Percentiles rank a stretch among this genome's conserved stretches.
These are phyloP conservation scores for Cyberlindnera xishuangbannaensis DNA, from an alignment of 805 yeast species.

Conservation along the genomic window DNA sequence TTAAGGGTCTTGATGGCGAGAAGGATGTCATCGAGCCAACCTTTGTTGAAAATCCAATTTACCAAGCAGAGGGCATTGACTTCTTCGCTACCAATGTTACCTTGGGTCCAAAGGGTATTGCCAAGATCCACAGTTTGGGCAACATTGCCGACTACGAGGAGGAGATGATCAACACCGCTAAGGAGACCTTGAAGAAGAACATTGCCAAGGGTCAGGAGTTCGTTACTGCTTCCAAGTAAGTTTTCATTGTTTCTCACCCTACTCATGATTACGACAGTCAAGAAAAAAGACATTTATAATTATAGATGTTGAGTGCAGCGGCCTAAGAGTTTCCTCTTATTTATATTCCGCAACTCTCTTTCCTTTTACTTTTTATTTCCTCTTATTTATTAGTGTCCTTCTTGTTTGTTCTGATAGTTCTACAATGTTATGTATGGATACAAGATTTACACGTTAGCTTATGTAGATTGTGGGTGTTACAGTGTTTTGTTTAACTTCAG, in stretches of 20 bases:
- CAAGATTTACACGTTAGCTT: too few relatives aligned
- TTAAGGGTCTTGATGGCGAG: constrained; percentile 61
- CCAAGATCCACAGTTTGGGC: constrained; percentile 75
- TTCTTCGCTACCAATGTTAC: constrained; percentile 95
- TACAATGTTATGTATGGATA: too few relatives aligned
- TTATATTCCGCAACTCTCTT: too few relatives aligned
- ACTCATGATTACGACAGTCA: too few relatives aligned
- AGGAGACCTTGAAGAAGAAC: constrained; percentile 37
- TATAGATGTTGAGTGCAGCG: too few relatives aligned
- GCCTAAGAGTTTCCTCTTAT: too few relatives aligned
- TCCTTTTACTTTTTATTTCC: not conserved
- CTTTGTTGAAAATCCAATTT: constrained; percentile 76
- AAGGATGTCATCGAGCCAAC: constrained; percentile 60
- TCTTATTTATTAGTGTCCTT: not conserved
- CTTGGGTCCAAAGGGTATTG: constrained; percentile 87
- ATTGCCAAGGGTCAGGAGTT: constrained; percentile 91
- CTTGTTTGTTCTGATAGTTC: too few relatives aligned
- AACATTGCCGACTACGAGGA: constrained; percentile 71
- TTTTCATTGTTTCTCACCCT: too few relatives aligned
- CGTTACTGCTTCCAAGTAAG: constrained; percentile 63
- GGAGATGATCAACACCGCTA: constrained; percentile 84
- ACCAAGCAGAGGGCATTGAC: constrained; percentile 80
- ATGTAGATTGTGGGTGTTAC: too few relatives aligned
- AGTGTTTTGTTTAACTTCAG: too few relatives aligned
- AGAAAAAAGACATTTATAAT: too few relatives aligned